Conservation (phyloP, 176 grass and related monocot species). For the Triticum dicoccoides region DNA sequence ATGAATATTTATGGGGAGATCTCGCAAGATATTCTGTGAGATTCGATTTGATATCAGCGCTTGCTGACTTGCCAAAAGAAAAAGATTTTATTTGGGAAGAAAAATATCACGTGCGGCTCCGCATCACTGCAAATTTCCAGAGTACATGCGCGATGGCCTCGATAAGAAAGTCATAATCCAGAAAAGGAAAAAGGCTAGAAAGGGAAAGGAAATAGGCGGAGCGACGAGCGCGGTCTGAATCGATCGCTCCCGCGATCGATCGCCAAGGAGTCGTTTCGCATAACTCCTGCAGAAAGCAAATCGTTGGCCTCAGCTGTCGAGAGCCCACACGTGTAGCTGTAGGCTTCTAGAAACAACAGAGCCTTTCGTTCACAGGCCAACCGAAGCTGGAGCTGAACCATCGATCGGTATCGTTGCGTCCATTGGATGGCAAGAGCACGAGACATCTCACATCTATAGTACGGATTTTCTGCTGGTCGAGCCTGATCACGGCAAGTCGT, state of each 20-base stretch:
- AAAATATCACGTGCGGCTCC: neutral
- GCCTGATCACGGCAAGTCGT: neutral
- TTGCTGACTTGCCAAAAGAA: neutral
- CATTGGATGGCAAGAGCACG: neutral
- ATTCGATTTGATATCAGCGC: neutral
- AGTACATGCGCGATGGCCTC: neutral
- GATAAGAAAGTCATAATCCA: neutral
- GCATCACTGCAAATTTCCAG: too few species aligned
- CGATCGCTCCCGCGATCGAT: too few species aligned
- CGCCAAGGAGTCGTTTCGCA: too few species aligned
- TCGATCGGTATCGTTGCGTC: neutral
- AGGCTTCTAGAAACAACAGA: neutral
- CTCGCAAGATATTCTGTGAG: neutral
- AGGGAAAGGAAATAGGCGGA: too few species aligned
- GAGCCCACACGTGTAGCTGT: neutral
- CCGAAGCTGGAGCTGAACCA: neutral
- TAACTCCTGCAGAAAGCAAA: neutral
- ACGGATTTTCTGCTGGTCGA: neutral
- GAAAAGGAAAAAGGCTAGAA: too few species aligned
- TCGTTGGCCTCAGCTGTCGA: neutral
- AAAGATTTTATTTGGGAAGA: neutral
- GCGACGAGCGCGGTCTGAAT: too few species aligned
- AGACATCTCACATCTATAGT: too few species aligned
- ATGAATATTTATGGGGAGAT: neutral
- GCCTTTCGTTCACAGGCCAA: neutral